These are phyloP conservation scores for Candida easanensis DNA, from an alignment of 805 yeast species.

Conservation along the genomic window DNA sequence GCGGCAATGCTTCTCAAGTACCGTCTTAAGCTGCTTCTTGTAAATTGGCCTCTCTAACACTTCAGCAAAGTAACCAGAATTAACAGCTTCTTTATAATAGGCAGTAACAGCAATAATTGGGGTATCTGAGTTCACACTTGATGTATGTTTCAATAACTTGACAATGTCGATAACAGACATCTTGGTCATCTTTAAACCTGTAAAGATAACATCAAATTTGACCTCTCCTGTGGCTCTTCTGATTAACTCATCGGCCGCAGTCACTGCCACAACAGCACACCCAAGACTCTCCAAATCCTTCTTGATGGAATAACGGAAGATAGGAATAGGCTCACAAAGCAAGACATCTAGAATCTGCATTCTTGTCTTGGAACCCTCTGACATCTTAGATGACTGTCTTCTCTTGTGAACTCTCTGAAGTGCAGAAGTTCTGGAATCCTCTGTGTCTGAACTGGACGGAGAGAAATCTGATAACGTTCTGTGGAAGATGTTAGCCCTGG, in stretches of 20 bases:
- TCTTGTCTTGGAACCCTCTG: constrained; percentile 20
- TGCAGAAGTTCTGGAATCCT: constrained; percentile 51
- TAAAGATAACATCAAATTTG: constrained; percentile 78
- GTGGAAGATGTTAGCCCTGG: constrained; percentile 24
- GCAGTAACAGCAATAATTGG: constrained; percentile 77
- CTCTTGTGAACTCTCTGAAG: constrained; percentile 51
- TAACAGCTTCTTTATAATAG: constrained; percentile 63
- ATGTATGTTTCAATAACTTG: constrained; percentile 69
- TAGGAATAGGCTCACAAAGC: constrained; percentile 85
- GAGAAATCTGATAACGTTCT: constrained; percentile 35
- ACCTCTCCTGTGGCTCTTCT: constrained; percentile 80
- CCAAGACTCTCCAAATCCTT: constrained; percentile 65
- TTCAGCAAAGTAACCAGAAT: constrained; percentile 49
- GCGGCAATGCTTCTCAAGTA: constrained; percentile 26
- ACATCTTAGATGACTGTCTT: constrained; percentile 45
- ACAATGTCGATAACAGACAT: constrained; percentile 75
- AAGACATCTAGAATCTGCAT: constrained; percentile 57
- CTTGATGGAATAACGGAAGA: constrained; percentile 65
- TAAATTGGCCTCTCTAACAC: constrained; percentile 70
- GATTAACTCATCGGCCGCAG: constrained; percentile 79
- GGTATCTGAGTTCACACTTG: constrained; percentile 72
- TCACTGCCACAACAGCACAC: constrained; percentile 74
- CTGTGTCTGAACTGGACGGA: constrained; percentile 64
- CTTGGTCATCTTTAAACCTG: constrained; percentile 67
- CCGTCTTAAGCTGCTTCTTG: constrained; percentile 17